Conservation (phyloP, 73 alveolate species). For the Effrenium voratum region DNA sequence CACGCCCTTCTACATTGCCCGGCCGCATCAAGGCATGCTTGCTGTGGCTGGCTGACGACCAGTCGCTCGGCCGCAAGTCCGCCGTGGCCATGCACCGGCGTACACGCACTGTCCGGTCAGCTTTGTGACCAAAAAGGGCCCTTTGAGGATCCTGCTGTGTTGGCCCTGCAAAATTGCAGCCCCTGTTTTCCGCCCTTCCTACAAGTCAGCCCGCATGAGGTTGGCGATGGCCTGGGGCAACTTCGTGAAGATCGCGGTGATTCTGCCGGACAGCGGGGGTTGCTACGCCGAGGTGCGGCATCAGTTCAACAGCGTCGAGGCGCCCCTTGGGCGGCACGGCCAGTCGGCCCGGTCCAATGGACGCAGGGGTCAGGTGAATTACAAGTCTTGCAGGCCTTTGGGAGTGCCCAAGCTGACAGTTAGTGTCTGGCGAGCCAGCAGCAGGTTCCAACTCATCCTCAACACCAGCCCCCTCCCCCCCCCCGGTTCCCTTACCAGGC, state of each 20-base stretch:
- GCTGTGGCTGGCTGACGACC: slow-evolving; percentile 50
- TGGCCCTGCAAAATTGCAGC: too few species aligned
- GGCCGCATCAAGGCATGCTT: slow-evolving; percentile 34
- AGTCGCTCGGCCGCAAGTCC: neutral
- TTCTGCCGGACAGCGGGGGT: neutral
- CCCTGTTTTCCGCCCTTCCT: too few species aligned
- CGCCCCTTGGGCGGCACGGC: slow-evolving; percentile 21
- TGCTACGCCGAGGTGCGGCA: slow-evolving; percentile 33
- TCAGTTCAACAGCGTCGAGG: slow-evolving; percentile 27
- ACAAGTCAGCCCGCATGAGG: too few species aligned
- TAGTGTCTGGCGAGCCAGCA: too few species aligned
- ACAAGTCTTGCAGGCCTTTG: too few species aligned
- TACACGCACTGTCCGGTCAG: too few species aligned
- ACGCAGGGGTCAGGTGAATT: neutral
- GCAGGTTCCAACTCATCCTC: neutral
- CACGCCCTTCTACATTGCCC: neutral
- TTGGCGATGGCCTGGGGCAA: slow-evolving; percentile 57
- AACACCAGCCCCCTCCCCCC: neutral
- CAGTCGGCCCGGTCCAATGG: neutral
- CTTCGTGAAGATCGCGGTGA: slow-evolving; percentile 32
- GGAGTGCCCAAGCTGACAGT: too few species aligned
- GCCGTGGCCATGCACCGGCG: too few species aligned
- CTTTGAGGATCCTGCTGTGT: too few species aligned
- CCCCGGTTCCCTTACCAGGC: neutral
- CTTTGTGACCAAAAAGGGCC: too few species aligned